phyloP scores from a whole-genome alignment of 1,284 basidiomycete species.

The Fomes fomentarius region DNA sequence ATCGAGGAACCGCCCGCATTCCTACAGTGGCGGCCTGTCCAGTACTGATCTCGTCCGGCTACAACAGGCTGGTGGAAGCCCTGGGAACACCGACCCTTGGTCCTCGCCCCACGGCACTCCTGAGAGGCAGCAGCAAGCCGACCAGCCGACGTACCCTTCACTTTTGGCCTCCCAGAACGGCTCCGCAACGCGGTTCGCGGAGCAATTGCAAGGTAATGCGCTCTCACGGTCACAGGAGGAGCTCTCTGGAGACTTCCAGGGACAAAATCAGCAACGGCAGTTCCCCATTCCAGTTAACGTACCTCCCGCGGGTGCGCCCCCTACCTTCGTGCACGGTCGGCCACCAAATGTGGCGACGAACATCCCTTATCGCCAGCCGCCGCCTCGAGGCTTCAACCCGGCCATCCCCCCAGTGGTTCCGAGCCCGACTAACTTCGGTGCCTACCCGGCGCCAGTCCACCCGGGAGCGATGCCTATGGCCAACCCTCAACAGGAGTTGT shows the following conservation, averaged over 20 bases:
- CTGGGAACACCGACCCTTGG: slow-evolving; percentile 34
- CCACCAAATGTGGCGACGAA: slow-evolving; percentile 47
- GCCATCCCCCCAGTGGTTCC: slow-evolving; percentile 44
- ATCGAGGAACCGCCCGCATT: slow-evolving; percentile 74
- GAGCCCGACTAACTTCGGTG: slow-evolving; percentile 53
- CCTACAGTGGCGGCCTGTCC: slow-evolving; percentile 76
- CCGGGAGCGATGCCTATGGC: slow-evolving; percentile 66
- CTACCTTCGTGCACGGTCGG: slow-evolving; percentile 52
- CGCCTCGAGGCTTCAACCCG: slow-evolving; percentile 54
- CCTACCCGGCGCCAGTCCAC: slow-evolving; percentile 55
- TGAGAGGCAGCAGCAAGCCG: slow-evolving; percentile 40
- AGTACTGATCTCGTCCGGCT: slow-evolving; percentile 71
- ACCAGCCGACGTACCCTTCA: slow-evolving; percentile 75
- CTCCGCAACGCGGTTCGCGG: slow-evolving; percentile 42
- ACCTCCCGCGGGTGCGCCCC: slow-evolving; percentile 17
- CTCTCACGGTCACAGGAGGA: slow-evolving; percentile 51
- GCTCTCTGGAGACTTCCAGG: slow-evolving; percentile 58
- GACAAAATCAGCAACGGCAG: slow-evolving; percentile 56
- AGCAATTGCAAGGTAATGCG: slow-evolving; percentile 29
- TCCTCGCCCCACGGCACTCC: slow-evolving; percentile 34
- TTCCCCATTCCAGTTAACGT: slow-evolving; percentile 38
- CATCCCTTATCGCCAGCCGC: slow-evolving; percentile 57
- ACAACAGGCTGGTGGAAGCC: slow-evolving; percentile 63
- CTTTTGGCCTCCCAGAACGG: slow-evolving; percentile 47
- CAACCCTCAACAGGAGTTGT: slow-evolving; percentile 74